Percentiles rank a stretch among this genome's conserved stretches.
Conservation (phyloP, 257 asterid genomes). For the Plectranthus barbatus region DNA sequence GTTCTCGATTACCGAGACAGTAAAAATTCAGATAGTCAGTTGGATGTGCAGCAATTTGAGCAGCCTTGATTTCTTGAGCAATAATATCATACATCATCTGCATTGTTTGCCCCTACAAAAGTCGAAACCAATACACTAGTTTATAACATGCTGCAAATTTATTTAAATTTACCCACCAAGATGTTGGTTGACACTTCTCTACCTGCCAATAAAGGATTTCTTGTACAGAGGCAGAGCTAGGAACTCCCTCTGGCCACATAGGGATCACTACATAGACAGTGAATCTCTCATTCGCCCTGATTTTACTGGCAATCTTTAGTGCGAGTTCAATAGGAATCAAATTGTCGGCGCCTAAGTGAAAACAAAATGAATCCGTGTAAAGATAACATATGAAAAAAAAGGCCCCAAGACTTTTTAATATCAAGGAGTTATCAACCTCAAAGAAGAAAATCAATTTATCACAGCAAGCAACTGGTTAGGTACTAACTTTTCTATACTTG, state of each 20-base stretch:
- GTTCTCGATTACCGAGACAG: slow-evolving; percentile 59
- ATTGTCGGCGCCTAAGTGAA: slow-evolving; percentile 73
- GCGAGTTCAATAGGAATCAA: slow-evolving; percentile 90
- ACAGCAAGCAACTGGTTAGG: not conserved
- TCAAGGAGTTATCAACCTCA: too few species aligned
- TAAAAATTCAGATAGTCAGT: slow-evolving; percentile 49
- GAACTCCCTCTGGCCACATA: slow-evolving; percentile 98
- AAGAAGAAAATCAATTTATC: not conserved
- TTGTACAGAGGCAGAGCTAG: slow-evolving; percentile 78
- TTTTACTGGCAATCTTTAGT: slow-evolving; percentile 75
- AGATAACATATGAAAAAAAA: too few species aligned
- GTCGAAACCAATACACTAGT: not conserved
- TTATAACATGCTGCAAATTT: not conserved
- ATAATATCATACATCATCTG: slow-evolving; percentile 51
- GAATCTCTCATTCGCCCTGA: slow-evolving; percentile 69
- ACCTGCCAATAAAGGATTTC: slow-evolving; percentile 98
- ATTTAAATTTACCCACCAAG: not conserved
- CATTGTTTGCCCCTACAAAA: slow-evolving; percentile 59
- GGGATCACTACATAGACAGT: slow-evolving; percentile 76
- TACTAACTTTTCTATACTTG: not conserved
- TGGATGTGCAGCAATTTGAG: slow-evolving; percentile 39
- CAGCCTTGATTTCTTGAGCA: slow-evolving; percentile 36
- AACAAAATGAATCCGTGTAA: too few species aligned
- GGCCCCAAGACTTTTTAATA: not conserved
- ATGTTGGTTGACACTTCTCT: not conserved